Conservation (phyloP, 2,329 filamentous ascomycete genomes). For the Sarocladium strictum region DNA sequence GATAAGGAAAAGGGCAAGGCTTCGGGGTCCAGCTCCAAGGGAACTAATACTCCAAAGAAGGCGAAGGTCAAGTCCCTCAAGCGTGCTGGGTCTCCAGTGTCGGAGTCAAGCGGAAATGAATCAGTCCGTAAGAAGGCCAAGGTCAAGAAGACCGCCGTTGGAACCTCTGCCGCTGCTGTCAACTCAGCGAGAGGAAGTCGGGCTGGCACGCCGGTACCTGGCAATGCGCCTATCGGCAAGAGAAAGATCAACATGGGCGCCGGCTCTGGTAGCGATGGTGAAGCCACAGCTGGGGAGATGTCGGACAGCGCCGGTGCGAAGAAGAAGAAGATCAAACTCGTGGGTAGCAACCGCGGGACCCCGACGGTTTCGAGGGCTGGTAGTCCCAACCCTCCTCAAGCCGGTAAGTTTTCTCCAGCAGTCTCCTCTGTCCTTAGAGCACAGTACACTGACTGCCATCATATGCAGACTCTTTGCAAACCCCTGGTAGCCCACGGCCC, state of each 20-base stretch:
- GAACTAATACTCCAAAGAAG: slow-evolving; percentile 52
- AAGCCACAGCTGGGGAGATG: slow-evolving; percentile 64
- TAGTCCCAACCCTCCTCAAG: background rate
- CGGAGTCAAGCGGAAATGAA: slow-evolving; percentile 89
- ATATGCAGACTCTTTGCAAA: background rate
- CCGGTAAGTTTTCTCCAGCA: background rate
- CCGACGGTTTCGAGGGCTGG: slow-evolving; percentile 43
- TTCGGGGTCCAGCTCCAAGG: slow-evolving; percentile 53
- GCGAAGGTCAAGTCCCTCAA: slow-evolving; percentile 62
- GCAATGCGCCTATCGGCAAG: slow-evolving; percentile 27
- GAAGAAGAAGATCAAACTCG: slow-evolving; percentile 51
- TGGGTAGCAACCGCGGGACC: slow-evolving; percentile 41
- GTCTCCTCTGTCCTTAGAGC: background rate
- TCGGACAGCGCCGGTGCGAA: slow-evolving; percentile 51
- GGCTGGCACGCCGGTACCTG: slow-evolving; percentile 46
- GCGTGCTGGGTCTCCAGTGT: slow-evolving; percentile 73
- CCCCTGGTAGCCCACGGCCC: background rate
- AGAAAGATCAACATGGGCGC: slow-evolving; percentile 22
- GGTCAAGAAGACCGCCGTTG: slow-evolving; percentile 50
- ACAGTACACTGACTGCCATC: background rate
- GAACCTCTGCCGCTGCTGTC: slow-evolving; percentile 29
- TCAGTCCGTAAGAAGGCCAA: slow-evolving; percentile 68
- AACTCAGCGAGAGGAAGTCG: slow-evolving; percentile 35
- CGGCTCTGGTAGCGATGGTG: slow-evolving; percentile 65
- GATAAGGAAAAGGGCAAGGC: slow-evolving; percentile 47